These are phyloP conservation scores for Phialophora verrucosa DNA, from an alignment of 2,329 filamentous ascomycete genomes.

Conservation along the genomic window DNA sequence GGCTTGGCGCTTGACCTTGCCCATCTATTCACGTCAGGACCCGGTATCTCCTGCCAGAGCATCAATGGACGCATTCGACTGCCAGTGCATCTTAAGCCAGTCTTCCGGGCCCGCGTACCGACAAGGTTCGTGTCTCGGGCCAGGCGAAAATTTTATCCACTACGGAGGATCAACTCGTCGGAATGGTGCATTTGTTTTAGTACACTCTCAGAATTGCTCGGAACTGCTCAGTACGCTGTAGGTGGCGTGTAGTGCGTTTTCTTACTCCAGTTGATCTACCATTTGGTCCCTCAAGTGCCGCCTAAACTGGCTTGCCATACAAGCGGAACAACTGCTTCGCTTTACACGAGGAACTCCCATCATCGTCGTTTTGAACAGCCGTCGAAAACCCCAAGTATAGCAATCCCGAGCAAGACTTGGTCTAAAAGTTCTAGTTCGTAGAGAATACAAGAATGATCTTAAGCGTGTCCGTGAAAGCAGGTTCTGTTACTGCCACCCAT, in stretches of 20 bases:
- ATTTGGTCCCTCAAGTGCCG: not conserved
- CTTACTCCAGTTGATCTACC: too few species aligned
- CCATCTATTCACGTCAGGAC: constrained; percentile 22
- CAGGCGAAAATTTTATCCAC: not conserved
- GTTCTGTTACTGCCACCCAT: not conserved
- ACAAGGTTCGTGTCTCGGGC: not conserved
- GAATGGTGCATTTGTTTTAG: not conserved
- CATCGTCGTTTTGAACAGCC: not conserved
- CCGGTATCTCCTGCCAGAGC: not conserved
- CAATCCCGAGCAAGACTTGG: not conserved
- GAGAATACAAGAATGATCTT: constrained; percentile 3
- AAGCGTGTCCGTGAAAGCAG: constrained; percentile 7
- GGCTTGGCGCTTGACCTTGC: constrained; percentile 30
- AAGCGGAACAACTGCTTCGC: not conserved
- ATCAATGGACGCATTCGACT: not conserved
- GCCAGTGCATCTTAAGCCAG: not conserved
- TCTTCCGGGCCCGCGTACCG: not conserved
- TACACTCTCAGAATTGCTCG: not conserved
- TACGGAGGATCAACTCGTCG: not conserved
- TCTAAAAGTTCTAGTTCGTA: constrained; percentile 11
- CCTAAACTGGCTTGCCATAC: not conserved
- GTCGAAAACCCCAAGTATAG: not conserved
- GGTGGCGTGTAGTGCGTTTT: not conserved
- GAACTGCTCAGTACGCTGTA: not conserved
- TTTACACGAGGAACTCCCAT: not conserved